These are phyloP conservation scores for Fusarium ambrosium DNA, from an alignment of 2,329 filamentous ascomycete genomes.

Conservation along the genomic window DNA sequence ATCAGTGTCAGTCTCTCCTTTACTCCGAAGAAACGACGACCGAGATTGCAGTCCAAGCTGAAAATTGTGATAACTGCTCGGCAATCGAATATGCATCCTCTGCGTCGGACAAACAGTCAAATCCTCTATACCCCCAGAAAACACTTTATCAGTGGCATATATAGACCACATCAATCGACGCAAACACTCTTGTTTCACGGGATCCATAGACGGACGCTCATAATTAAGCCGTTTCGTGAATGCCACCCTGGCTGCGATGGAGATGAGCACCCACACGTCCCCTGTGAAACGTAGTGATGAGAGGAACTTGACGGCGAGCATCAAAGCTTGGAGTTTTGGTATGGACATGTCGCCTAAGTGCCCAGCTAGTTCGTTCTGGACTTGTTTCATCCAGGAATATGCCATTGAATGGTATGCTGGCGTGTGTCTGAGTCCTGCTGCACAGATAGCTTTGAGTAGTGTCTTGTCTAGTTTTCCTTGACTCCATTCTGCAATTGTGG, in stretches of 20 bases:
- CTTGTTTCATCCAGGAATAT: slow-evolving; percentile 39
- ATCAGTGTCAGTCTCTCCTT: background rate
- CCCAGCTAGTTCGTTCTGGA: slow-evolving; percentile 19
- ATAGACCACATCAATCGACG: slow-evolving; percentile 48
- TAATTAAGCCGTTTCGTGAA: slow-evolving; percentile 48
- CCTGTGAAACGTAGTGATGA: slow-evolving; percentile 15
- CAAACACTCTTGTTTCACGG: slow-evolving; percentile 41
- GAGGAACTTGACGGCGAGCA: slow-evolving; percentile 39
- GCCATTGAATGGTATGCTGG: background rate
- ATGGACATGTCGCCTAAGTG: slow-evolving; percentile 23
- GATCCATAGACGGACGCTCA: slow-evolving; percentile 30
- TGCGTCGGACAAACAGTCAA: slow-evolving; percentile 43
- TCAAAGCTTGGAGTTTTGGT: slow-evolving; percentile 36
- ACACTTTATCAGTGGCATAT: slow-evolving; percentile 40
- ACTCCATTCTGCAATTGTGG: slow-evolving; percentile 44
- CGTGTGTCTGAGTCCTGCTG: slow-evolving; percentile 5
- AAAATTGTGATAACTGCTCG: slow-evolving; percentile 44
- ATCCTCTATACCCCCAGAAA: slow-evolving; percentile 49
- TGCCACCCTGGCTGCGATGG: slow-evolving; percentile 41
- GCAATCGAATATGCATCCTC: slow-evolving; percentile 44
- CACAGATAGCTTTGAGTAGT: slow-evolving; percentile 41
- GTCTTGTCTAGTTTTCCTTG: slow-evolving; percentile 32
- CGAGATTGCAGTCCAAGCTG: slow-evolving; percentile 42
- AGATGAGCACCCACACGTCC: slow-evolving; percentile 43
- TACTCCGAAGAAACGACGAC: slow-evolving; percentile 25